Percentiles rank a stretch among this genome's conserved stretches.
These are phyloP conservation scores for Herpetospermum pedunculosum DNA, from an alignment of 306 rosid species.

Conservation along the genomic window DNA sequence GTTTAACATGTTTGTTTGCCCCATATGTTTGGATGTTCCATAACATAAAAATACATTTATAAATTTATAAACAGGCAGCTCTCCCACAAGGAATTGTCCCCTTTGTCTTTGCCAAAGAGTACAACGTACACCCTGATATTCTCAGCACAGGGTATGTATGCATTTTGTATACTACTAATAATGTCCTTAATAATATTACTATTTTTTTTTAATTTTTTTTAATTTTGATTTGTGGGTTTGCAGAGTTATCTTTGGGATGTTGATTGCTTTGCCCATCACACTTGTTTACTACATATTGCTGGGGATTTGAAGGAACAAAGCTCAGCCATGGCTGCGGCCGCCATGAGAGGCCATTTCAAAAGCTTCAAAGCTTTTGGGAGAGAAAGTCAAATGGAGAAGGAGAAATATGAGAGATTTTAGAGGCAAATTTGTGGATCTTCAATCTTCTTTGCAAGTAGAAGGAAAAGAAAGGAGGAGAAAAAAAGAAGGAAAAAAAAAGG, in stretches of 20 bases:
- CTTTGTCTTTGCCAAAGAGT: conserved; percentile 94
- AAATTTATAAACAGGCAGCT: conserved; percentile 54
- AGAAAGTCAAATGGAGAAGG: neutral
- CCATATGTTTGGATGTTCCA: conserved; percentile 11
- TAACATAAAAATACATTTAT: neutral
- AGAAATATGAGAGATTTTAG: neutral
- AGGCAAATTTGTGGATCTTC: neutral
- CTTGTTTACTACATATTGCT: conserved; percentile 78
- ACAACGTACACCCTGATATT: conserved; percentile 83
- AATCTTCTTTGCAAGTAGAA: conserved; percentile 1
- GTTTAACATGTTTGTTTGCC: conserved; percentile 28
- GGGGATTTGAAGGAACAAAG: conserved; percentile 66
- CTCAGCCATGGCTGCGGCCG: conserved; percentile 16
- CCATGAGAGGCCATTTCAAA: conserved; percentile 13
- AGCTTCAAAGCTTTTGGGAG: neutral
- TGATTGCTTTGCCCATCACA: conserved; percentile 83
- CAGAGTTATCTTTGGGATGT: conserved; percentile 96
- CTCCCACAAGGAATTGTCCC: conserved; percentile 99
- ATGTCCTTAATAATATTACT: neutral
- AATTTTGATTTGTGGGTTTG: conserved; percentile 10
- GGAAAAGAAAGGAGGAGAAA: neutral
- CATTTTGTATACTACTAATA: neutral
- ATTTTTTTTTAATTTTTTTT: neutral
- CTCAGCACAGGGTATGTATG: conserved; percentile 74
- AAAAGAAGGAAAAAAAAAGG: neutral